These are phyloP conservation scores for Karstenula rhodostoma DNA, from an alignment of 2,329 filamentous ascomycete species.

Conservation along the genomic window DNA sequence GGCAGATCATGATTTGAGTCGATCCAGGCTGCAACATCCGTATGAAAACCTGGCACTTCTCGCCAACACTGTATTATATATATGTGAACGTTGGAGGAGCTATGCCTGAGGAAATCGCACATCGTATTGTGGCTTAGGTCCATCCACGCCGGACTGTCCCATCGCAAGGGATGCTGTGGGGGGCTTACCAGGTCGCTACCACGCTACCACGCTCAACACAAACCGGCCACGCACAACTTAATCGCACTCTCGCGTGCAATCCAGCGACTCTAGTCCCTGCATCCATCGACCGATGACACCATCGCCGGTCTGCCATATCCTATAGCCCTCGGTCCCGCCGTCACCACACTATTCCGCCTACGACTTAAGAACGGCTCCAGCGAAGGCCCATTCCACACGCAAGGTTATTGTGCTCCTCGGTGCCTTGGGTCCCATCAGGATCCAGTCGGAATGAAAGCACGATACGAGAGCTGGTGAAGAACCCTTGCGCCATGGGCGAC, in stretches of 20 bases:
- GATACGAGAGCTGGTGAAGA: too few species aligned
- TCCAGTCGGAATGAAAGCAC: too few species aligned
- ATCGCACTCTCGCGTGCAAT: not conserved
- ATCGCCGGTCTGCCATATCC: conserved; percentile 25
- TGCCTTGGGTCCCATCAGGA: conserved; percentile 14
- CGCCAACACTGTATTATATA: not conserved
- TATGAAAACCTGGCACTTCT: not conserved
- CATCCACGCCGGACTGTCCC: too few species aligned
- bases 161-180: too few species aligned
- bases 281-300: not conserved
- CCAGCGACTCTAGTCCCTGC: too few species aligned
- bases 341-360: conserved; percentile 32
- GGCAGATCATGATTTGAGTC: not conserved
- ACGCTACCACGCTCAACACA: conserved; percentile 5
- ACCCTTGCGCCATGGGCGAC: too few species aligned
- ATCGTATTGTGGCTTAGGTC: not conserved
- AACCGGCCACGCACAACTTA: not conserved
- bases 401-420: conserved; percentile 25
- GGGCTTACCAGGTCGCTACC: not conserved
- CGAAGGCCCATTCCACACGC: conserved; percentile 24
- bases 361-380: conserved; percentile 20
- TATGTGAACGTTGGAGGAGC: not conserved
- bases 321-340: conserved; percentile 33
- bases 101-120: not conserved
- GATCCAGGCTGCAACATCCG: not conserved